These are phyloP conservation scores for Hebeloma cylindrosporum DNA, from an alignment of 768 basidiomycete genomes.

Conservation along the genomic window DNA sequence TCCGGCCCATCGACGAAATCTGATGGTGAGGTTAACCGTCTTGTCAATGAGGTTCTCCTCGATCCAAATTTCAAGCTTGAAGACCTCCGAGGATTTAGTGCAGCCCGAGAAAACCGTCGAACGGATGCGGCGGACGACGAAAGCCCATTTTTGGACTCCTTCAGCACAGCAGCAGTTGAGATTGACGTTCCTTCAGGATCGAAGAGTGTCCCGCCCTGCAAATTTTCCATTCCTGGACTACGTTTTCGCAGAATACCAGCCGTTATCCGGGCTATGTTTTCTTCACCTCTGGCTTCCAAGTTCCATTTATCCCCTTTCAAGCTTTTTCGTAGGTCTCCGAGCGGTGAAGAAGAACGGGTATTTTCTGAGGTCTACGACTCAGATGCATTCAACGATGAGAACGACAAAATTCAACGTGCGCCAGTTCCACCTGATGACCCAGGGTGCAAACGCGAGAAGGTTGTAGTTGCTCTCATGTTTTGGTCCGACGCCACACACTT, in stretches of 20 bases:
- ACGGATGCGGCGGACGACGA: constrained; percentile 8
- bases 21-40: constrained; percentile 22
- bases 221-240: constrained; percentile 27
- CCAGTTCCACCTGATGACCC: constrained; percentile 10
- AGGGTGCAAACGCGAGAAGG: neutral
- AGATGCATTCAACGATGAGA: constrained; percentile 27
- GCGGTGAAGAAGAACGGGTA: constrained; percentile 10
- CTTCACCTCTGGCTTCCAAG: constrained; percentile 8
- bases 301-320: constrained; percentile 30
- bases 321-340: constrained; percentile 14
- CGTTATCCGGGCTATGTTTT: constrained; percentile 23
- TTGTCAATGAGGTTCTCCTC: constrained; percentile 27
- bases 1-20: constrained; percentile 24
- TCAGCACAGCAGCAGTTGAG: constrained; percentile 2
- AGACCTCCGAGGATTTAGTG: constrained; percentile 19
- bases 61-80: constrained; percentile 24
- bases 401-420: constrained; percentile 20
- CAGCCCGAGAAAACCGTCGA: constrained; percentile 1
- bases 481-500: constrained; percentile 21
- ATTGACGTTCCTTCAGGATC: constrained; percentile 29
- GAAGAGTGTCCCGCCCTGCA: constrained; percentile 12
- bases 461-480: neutral
- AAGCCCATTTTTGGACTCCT: constrained; percentile 2
- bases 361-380: constrained; percentile 29
- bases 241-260: constrained; percentile 21